A percentile compares a stretch with the other conserved stretches of the same genome.
phyloP scores from a whole-genome alignment of 2,329 filamentous ascomycete species.

The Fusarium caatingaense region DNA sequence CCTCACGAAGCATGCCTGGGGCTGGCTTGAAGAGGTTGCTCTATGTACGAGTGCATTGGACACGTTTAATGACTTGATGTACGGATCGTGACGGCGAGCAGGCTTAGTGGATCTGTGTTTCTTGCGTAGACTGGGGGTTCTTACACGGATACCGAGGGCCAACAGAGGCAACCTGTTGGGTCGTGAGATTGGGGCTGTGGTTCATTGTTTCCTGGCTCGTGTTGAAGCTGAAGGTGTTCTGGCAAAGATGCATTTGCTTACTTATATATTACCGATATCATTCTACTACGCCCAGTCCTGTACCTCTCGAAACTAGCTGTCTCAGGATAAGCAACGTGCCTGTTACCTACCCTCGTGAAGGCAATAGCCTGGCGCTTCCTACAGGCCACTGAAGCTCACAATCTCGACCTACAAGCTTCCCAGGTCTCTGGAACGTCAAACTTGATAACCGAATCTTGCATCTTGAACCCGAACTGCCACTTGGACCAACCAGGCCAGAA shows the following conservation, averaged over 20 bases:
- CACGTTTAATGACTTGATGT: constrained; percentile 39
- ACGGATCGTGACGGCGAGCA: constrained; percentile 33
- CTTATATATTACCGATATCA: constrained; percentile 25
- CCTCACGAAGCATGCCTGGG: not conserved
- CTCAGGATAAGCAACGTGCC: constrained; percentile 9
- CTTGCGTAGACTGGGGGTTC: constrained; percentile 43
- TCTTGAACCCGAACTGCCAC: constrained; percentile 57
- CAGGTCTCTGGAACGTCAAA: constrained; percentile 48
- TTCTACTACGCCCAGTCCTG: constrained; percentile 14
- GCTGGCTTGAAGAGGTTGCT: not conserved
- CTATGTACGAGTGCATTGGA: constrained; percentile 33
- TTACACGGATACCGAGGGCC: constrained; percentile 29
- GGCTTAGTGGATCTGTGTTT: constrained; percentile 35
- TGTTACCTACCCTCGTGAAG: not conserved
- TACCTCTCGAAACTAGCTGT: constrained; percentile 30
- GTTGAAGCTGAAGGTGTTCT: constrained; percentile 44
- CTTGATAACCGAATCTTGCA: constrained; percentile 51
- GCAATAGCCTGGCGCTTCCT: not conserved
- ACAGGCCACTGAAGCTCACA: constrained; percentile 20
- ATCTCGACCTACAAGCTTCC: constrained; percentile 43
- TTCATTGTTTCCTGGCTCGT: constrained; percentile 17
- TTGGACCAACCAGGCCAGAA: constrained; percentile 61
- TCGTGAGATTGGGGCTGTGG: constrained; percentile 10
- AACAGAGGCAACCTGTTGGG: constrained; percentile 39
- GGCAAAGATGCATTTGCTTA: constrained; percentile 36